Base-by-base conservation (phyloP, 169 alveolate genomes). In the Plasmodium sp. region DNA sequence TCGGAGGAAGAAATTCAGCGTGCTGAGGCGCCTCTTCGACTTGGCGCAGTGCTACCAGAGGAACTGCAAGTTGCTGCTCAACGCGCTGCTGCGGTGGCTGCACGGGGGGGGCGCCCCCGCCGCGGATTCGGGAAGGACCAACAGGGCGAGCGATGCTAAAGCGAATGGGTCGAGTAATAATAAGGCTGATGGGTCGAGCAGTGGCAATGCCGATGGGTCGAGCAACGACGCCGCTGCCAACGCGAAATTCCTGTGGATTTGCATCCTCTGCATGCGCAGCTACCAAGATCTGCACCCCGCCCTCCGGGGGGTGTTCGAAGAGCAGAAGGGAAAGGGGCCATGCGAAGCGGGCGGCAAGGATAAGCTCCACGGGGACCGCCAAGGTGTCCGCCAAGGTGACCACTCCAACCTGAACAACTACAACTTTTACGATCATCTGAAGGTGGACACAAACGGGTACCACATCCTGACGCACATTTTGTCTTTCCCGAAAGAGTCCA, bases 191-290 rank as follows among this genome's bases (percentile, higher is more conserved):
- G 36, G 27, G 1, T 2, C 2, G 18, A 62, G 9, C 0, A 36
- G 6, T 36, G n/a, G 31, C 16, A 3, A 39, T 0, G n/a, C 18
- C 18, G 58, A 48, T 4, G 58, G 1, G 1, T 10, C 62, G 9
- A 5, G 7, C 62, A 22, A 0, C 2, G 62, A 14, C 22, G 62
- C 27, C 7, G 3, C 22, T 0, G 0, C 27, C n/a, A 22, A 14
- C 7, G 62, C n/a, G n/a, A 92, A 81, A 51, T 92, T 81, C 83
- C 41, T 92, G 10, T 92, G 95, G 95, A 12, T 92, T 71, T 92
- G 92, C 56, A 82, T 92, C 39, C 43, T 92, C 16, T 82, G 92
- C 77, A 92, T 92, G 95, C 62, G 92, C 5, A 67, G 81, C 22
- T 79, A 81, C 58, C 72, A 92, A n/a, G 85, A 92, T 16, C 45